These are phyloP conservation scores for Hypoxylon sp. DNA, from an alignment of 2,329 filamentous ascomycete species.

Conservation along the genomic window DNA sequence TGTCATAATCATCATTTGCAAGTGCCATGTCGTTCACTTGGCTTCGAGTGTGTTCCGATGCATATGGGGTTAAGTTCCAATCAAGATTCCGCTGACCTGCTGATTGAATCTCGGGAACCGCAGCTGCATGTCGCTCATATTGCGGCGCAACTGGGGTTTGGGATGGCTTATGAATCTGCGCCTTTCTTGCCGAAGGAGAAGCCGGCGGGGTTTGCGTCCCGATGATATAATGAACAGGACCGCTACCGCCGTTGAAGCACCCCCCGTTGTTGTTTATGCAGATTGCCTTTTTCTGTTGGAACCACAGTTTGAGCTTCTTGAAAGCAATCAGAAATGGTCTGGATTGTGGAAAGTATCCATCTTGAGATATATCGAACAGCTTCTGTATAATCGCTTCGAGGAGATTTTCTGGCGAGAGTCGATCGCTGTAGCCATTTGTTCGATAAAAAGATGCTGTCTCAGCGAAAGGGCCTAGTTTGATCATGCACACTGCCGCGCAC, in stretches of 20 bases:
- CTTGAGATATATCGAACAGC: conserved; percentile 19
- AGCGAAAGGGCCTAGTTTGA: conserved; percentile 30
- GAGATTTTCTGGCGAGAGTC: conserved; percentile 16
- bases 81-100: conserved; percentile 7
- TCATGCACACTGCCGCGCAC: conserved; percentile 25
- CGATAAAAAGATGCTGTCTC: conserved; percentile 10
- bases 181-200: conserved; percentile 15
- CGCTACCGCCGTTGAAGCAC: conserved; percentile 20
- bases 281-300: conserved; percentile 29
- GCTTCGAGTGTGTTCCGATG: background rate
- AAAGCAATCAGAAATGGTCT: conserved; percentile 31
- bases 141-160: conserved; percentile 4
- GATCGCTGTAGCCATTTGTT: background rate
- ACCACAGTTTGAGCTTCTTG: conserved; percentile 32
- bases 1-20: conserved; percentile 1
- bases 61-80: conserved; percentile 8
- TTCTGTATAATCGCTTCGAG: conserved; percentile 29
- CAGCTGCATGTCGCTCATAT: background rate
- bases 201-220: conserved; percentile 34
- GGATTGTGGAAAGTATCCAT: conserved; percentile 34
- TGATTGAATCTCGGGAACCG: conserved; percentile 1
- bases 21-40: background rate
- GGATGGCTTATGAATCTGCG: background rate
- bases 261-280: conserved; percentile 31
- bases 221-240: conserved; percentile 26